A percentile compares a stretch with the other conserved stretches of the same genome.
These are phyloP conservation scores for Diplodia seriata DNA, from an alignment of 2,329 filamentous ascomycete genomes.

Conservation along the genomic window DNA sequence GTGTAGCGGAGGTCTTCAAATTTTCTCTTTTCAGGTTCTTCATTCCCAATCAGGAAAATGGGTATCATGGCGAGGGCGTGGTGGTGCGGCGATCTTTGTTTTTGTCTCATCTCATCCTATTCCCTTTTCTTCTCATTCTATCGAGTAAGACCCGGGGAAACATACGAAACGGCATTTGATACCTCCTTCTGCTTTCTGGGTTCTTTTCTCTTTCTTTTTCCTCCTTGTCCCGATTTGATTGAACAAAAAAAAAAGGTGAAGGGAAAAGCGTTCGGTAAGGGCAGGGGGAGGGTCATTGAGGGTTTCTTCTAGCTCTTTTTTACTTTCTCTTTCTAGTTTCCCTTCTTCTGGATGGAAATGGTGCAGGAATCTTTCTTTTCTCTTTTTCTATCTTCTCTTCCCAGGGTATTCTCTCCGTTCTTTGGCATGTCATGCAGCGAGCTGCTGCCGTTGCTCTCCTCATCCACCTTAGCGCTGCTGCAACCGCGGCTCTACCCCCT, in stretches of 20 bases:
- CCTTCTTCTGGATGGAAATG: slow-evolving; percentile 1
- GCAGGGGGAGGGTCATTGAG: neutral
- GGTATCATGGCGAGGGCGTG: slow-evolving; percentile 29
- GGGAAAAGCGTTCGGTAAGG: neutral
- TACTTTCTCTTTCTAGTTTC: neutral
- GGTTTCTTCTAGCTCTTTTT: neutral
- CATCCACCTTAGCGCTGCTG: neutral
- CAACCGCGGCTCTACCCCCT: no score
- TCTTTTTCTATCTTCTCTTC: neutral
- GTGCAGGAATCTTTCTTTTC: neutral
- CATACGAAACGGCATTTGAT: slow-evolving; percentile 18
- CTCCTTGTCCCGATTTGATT: neutral
- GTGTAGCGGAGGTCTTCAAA: slow-evolving; percentile 3
- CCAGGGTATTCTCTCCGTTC: neutral
- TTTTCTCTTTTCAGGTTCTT: slow-evolving; percentile 1
- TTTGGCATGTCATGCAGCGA: neutral
- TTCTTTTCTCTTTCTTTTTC: slow-evolving; percentile 13
- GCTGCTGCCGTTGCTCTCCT: neutral
- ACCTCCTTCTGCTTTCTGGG: slow-evolving; percentile 20
- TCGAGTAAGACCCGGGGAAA: slow-evolving; percentile 20
- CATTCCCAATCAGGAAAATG: slow-evolving; percentile 16
- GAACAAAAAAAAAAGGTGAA: slow-evolving; percentile 4
- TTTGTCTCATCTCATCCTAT: slow-evolving; percentile 12
- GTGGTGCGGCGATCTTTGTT: slow-evolving; percentile 19
- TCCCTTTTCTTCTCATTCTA: neutral